Base-by-base conservation (phyloP, 2,329 filamentous ascomycete genomes). In the Pseudocercospora crystallina region DNA sequence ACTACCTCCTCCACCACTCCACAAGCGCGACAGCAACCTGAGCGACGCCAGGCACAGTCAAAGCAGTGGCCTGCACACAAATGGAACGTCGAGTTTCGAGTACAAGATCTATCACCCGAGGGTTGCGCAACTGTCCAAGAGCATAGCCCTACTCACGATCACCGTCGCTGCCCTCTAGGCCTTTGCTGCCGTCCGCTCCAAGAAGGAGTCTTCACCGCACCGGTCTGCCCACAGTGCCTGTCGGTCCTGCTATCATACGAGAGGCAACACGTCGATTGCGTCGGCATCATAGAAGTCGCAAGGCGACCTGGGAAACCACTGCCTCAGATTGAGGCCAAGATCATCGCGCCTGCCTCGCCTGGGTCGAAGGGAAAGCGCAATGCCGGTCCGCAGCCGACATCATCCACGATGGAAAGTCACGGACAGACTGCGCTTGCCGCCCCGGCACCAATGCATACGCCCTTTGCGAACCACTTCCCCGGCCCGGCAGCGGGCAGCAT, bases 401-500 rank as follows among this genome's bases (percentile, higher is more conserved):
- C 51, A 49, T 42, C 40, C 49, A 43, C 36, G 51, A 54, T 54
- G 51, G 51, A 50, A 54, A 46, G 30, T 37, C 30, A 29, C 43
- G 42, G 30, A 41, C 12, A 33, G 13, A 14, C 32, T 26, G 48
- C 49, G 43, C 36, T 31, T 34, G 43, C 43, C 33, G 29, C 36
- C 31, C 29, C n/a, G 33, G 29, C 36, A 40, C 36, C 34, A 13
- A 10, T 30, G n/a, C n/a, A n/a, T n/a, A n/a, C n/a, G n/a, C 20
- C 20, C 20, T 26, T 26, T 7, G 17, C 43, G 14, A 31, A 9
- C 43, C 31, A 37, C 32, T 30, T 34, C 14, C 43, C 14, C 15
- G 5, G 35, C 32, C 13, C 30, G 33, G 30, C 43, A 26, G 7
- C 20, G 3, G 33, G 32, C 3, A 10, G 17, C 43, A 12, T 33